Evolutionary conservation across 495 filamentous ascomycete genomes (phyloP), one percentile per base, ranked within the genome.

Genomic region (Friedmanniomyces simplex): DNA sequence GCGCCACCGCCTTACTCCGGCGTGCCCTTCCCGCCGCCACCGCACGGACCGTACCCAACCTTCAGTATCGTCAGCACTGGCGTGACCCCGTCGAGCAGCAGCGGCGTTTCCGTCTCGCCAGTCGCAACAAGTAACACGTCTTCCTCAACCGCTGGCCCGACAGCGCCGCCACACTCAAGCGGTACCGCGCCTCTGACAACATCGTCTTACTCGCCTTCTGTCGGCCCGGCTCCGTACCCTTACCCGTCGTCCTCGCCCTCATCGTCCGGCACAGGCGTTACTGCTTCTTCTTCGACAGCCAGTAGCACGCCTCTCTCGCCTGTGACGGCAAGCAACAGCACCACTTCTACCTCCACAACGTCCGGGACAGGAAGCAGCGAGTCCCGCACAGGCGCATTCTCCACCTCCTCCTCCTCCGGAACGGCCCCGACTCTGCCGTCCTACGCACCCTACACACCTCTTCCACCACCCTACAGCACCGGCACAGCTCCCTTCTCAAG

Each of bases 291-390:
- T 5, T 24, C 7, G 24, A 16, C 46, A 49, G 2, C 25, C 3
- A 49, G 21, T 16, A 26, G 20, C 46, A 24, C 46, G 6, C 2
- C 18, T 22, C 5, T 16, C 20, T 49, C 25, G 18, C 46, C 46
- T 12, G 46, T 49, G 12, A 49, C 46, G 7, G 46, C 46, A 49
- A 49, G 46, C 20, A 49, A 49, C 46, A 49, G 46, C 46, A 49
- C 46, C 39, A 6, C 39, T 16, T 43, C 39, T 20, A 43, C 14
- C 14, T 13, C 39, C 13, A 43, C 39, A 5, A 6, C 39, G 5
- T 43, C 39, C 14, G 14, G 18, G 34, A 47, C 43, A 11, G 43
- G 43, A 47, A 47, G 43, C 43, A 47, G 43, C 16, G 46, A 49
- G 46, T 24, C 20, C 16, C 46, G 46, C 6, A 49, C 20, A 16